Evolutionary conservation across 169 alveolate species (phyloP), one percentile per base, ranked within the genome.

Genomic region (Eimeria falciformis): DNA sequence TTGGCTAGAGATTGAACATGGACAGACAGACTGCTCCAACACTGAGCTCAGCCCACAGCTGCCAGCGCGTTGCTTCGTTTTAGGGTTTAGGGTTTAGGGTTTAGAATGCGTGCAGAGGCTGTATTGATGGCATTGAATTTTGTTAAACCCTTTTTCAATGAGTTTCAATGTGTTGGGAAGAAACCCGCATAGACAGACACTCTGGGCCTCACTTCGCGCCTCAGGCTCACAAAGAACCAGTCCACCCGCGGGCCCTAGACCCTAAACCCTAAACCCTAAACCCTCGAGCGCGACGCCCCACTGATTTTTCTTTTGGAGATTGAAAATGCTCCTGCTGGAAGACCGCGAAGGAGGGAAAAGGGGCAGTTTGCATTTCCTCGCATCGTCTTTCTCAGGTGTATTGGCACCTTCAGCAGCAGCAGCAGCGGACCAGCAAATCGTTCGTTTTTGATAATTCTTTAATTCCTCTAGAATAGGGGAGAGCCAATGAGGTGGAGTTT

Each of bases 341-440:
- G 14, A 3, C 45, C 78, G 37, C 40, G 14, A 25, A 33, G 40
- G 96, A 96, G 77, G 95, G 96, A 65, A 79, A 95, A 40, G 99
- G 99, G n/a, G 96, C 94, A 73, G 96, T 98, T 6, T 94, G 95
- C 71, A 66, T 97, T 37, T 90, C 96, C 65, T 92, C 95, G 46
- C 96, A 97, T 25, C 94, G 93, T 53, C 95, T 97, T 62, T 98
- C 99, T 2, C 96, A 96, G 11, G 18, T 50, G 11, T 50, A 12
- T 21, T 21, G 4, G 18, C 62, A 50, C 62, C 21, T 23, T 23
- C 40, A 23, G 78, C 78, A 1, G 78, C 78, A 66, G 62, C 62
- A 50, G 47, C 78, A 66, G 78, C 78, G 40, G 78, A 66, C 45
- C 78, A 50, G 62, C 62, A 50, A 21, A 12, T 12, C 62, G 18